Evolutionary conservation across 495 filamentous ascomycete species (phyloP).

Genomic region (Penicillium salamii): DNA sequence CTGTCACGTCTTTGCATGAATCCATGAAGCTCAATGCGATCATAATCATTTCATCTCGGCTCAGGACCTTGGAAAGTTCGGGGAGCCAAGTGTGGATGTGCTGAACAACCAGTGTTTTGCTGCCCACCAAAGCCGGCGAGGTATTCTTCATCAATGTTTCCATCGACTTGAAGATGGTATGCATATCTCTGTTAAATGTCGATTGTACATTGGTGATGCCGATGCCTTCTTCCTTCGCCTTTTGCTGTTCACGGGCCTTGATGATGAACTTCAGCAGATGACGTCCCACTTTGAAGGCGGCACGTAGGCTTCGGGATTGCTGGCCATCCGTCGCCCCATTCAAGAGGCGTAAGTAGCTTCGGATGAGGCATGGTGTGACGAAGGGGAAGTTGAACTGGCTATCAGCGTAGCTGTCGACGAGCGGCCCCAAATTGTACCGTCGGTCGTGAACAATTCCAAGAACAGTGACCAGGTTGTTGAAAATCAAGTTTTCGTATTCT

Average conservation of each 20-base stretch:
- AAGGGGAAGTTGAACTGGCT: constrained; percentile 89
- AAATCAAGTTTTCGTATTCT: constrained; percentile 89
- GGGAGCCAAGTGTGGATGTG: constrained; percentile 97
- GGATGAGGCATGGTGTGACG: constrained; percentile 84
- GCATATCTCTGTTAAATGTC: constrained; percentile 79
- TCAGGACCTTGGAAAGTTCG: constrained; percentile 73
- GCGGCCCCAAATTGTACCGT: constrained; percentile 82
- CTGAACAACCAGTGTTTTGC: constrained; percentile 91
- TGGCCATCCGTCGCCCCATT: constrained; percentile 74
- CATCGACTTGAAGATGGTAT: constrained; percentile 83
- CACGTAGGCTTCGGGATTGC: constrained; percentile 77
- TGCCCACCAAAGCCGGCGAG: constrained; percentile 82
- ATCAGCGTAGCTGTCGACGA: constrained; percentile 91
- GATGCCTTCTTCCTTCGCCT: constrained; percentile 82
- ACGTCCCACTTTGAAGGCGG: constrained; percentile 91
- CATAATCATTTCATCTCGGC: constrained; percentile 80
- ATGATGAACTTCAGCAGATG: constrained; percentile 95
- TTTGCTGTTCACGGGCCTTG: constrained; percentile 81
- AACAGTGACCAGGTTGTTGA: constrained; percentile 84
- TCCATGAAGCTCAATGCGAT: constrained; percentile 93
- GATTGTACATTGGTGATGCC: constrained; percentile 76
- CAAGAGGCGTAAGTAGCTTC: constrained; percentile 80
- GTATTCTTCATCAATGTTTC: constrained; percentile 84
- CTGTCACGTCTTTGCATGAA: constrained; percentile 81
- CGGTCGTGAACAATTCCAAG: constrained; percentile 93